Evolutionary conservation across 1,284 basidiomycete genomes (phyloP).

Genomic region (Salmacisia buchloeana): DNA sequence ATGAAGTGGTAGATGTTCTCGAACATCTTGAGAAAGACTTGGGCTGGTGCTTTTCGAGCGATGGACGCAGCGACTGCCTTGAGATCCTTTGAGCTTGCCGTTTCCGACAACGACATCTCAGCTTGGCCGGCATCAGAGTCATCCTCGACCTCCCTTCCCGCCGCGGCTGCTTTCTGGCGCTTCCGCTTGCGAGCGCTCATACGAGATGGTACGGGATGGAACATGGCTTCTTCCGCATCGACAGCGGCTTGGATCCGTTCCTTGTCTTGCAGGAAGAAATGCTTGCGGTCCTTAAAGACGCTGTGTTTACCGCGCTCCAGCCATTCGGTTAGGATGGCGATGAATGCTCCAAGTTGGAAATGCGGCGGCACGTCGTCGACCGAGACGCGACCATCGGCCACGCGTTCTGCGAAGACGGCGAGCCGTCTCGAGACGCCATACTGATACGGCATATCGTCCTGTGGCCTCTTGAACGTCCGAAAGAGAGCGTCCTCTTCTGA

Average conservation of each 20-base stretch:
- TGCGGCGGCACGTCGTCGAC: not conserved
- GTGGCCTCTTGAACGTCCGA: too few species aligned
- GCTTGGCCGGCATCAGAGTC: not conserved
- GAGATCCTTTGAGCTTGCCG: too few species aligned
- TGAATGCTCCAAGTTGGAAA: not conserved
- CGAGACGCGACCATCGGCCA: too few species aligned
- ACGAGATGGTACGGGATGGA: not conserved
- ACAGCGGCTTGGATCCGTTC: not conserved
- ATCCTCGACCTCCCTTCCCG: not conserved
- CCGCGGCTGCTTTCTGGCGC: not conserved
- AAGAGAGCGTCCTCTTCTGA: too few species aligned
- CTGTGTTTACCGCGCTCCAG: not conserved
- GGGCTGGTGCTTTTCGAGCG: not conserved
- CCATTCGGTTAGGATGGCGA: not conserved
- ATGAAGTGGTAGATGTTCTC: not conserved
- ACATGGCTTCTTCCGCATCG: not conserved
- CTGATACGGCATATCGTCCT: too few species aligned
- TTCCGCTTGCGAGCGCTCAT: not conserved
- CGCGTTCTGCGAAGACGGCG: not conserved
- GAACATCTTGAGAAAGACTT: not conserved
- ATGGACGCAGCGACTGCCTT: not conserved
- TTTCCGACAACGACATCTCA: not conserved
- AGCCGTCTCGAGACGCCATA: not conserved
- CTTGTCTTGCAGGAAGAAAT: conserved; percentile 1
- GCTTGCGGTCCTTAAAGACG: not conserved